Base-by-base conservation (phyloP, 1,139 yeast species). In the Geotrichum klebahnii region DNA sequence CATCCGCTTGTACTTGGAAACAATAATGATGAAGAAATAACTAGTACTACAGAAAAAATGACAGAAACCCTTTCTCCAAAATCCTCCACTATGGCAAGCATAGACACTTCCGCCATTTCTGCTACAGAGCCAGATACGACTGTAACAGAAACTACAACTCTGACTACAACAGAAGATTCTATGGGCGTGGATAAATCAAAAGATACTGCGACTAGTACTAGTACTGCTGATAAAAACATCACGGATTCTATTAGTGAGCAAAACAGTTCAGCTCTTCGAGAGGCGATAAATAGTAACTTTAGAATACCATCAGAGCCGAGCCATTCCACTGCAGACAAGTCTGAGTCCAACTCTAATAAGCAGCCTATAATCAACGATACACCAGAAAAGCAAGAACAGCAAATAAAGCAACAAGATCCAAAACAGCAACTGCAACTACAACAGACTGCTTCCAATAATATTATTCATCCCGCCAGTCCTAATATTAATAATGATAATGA, bases 101-200 rank as follows among this genome's bases (percentile, higher is more conserved):
- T 34, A 4, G 19, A 22, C 17, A 12, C 42, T 19, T 39, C 22
- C 42, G 23, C 22, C 31, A 19, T 23, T 39, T 29, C 48, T 10
- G 17, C 31, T 3, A 22, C 34, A 16, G 23, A 24, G 42, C 35
- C 43, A 12, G 22, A 46, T n/a, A 9, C 29, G 14, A 31, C 34
- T 5, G 16, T 16, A 8, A 5, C 34, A 31, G n/a, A 10, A 5
- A 9, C 34, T 31, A 31, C 16, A 31, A n/a, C 14, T n/a, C 34
- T n/a, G n/a, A 5, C 34, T 26, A 10, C 29, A 6, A 10, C 10
- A n/a, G n/a, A n/a, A n/a, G n/a, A n/a, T n/a, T n/a, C n/a, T n/a
- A n/a, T n/a, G n/a, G n/a, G n/a, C n/a, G n/a, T n/a, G n/a, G n/a
- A n/a, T n/a, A n/a, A n/a, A n/a, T n/a, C n/a, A n/a, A n/a, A n/a